Base-by-base conservation (phyloP, 139 green algal genomes). In the Chloropicon primus region DNA sequence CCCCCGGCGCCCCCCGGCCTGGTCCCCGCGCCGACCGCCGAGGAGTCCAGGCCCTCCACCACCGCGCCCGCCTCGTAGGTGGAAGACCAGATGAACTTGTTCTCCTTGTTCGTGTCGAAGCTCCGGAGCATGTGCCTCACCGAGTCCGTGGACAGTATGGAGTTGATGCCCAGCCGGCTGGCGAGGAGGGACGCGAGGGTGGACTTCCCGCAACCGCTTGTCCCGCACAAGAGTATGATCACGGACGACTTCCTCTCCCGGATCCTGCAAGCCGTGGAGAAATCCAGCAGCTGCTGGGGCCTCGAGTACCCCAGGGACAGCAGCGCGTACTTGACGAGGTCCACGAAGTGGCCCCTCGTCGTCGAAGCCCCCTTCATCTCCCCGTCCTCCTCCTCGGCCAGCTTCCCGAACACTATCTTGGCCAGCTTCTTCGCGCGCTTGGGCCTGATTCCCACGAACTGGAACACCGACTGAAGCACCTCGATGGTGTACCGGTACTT, bases 181-280 rank as follows among this genome's bases (percentile, higher is more conserved):
- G 87, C 82, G 84, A 98, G 81, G 73, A 98, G 88, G 0, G 91
- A 93, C 1, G 94, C 93, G 72, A 98, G 84, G 22, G 94, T 98
- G 27, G 90, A 96, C 84, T 98, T 98, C 80, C 94, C 94, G 0
- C 89, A 96, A 62, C 94, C 94, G 74, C 90, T 94, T n/a, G 92
- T 95, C 41, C 92, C 92, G 72, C 90, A 90, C 53, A 96, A 84
- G 73, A 96, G 81, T 29, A 96, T 85, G 17, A 88, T 87, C 24
- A 95, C 83, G 29, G 82, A 85, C 25, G 28, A 72, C 29, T 54
- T 78, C 28, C 82, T 72, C 74, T 87, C 83, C 2, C 71, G 29
- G 27, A 87, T 25, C 26, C 74, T 85, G 83, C 82, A 83, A 17
- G 41, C 41, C 41, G 41, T 62, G 10, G 41, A 62, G 17, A 62